Base-by-base conservation (phyloP, 169 alveolate species). In the Cardiosporidium cionae region DNA sequence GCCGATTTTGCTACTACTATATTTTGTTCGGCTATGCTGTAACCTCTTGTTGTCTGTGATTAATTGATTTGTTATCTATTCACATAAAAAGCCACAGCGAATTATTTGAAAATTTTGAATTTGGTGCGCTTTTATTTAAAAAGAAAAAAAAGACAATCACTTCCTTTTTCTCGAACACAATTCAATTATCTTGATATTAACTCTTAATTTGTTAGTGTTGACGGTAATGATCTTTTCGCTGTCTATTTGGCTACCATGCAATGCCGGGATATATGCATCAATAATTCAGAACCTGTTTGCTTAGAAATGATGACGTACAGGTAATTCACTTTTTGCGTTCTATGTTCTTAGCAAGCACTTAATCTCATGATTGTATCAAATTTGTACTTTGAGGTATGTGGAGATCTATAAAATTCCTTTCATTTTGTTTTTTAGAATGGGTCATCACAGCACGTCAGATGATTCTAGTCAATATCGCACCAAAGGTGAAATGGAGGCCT, bases 391-490 rank as follows among this genome's bases (percentile, higher is more conserved):
- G 7, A 4, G n/a, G 31, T 16, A 2, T 7, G 32, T 1, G 63
- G 7, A 7, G 5, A 2, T 2, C 7, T 1, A 1, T 27, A 0
- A 27, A 32, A 27, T 25, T 29, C 29, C 52, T 5, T 32, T 44
- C 16, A 9, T 44, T n/a, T 44, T 44, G 25, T 63, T 71, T 7
- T 25, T 0, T 70, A 74, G 81, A 65, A 84, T 84, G 68, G 98
- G 95, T n/a, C 96, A 94, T 74, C 98, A 95, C 83, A 91, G 97
- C 53, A 95, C 98, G n/a, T 87, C 96, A 1, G 98, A 95, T 79
- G 96, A 94, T 77, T 89, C 97, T 25, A 83, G 90, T 7, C 86
- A 89, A 76, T 74, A 74, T n/a, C 0, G 81, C 90, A 90, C 36
- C 87, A 94, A 92, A 78, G 90, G 68, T 53, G 83, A 62, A 86